Conservation (phyloP, 2,329 filamentous ascomycete species). For the Diplodia corticola region DNA sequence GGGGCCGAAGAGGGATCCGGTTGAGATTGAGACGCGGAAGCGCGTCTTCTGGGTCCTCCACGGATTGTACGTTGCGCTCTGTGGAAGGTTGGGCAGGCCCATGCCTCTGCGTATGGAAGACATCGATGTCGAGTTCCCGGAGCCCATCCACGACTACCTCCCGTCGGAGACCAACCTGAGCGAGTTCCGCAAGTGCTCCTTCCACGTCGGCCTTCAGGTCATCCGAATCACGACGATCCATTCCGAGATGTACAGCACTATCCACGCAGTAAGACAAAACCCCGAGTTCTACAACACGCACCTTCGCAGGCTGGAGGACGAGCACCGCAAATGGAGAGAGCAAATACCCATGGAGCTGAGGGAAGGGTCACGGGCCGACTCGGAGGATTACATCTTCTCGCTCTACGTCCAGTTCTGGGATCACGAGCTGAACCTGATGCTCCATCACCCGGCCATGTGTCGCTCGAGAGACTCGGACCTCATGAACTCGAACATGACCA, state of each 20-base stretch:
- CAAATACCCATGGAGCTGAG: conserved; percentile 63
- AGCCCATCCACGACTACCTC: conserved; percentile 69
- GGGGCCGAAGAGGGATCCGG: conserved; percentile 46
- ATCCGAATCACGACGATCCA: conserved; percentile 67
- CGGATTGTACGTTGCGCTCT: conserved; percentile 65
- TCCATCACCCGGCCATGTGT: conserved; percentile 56
- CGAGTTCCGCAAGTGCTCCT: conserved; percentile 61
- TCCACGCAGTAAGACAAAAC: conserved; percentile 70
- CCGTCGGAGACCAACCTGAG: conserved; percentile 51
- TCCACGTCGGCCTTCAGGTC: conserved; percentile 64
- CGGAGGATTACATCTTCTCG: conserved; percentile 51
- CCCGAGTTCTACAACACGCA: conserved; percentile 63
- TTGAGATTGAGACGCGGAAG: conserved; percentile 76
- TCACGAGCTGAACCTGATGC: conserved; percentile 51
- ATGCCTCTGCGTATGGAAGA: conserved; percentile 74
- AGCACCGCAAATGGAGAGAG: conserved; percentile 63
- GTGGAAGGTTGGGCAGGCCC: conserved; percentile 73
- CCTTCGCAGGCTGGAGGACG: conserved; percentile 65
- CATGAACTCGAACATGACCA: conserved; percentile 53
- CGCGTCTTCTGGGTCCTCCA: conserved; percentile 75
- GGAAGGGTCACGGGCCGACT: conserved; percentile 46
- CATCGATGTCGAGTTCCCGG: conserved; percentile 76
- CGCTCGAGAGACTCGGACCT: conserved; percentile 58
- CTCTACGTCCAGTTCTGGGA: conserved; percentile 52
- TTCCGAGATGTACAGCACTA: conserved; percentile 71